These are phyloP conservation scores for Phytophthora pinifolia DNA, from an alignment of 352 stramenopile genomes.

Conservation along the genomic window DNA sequence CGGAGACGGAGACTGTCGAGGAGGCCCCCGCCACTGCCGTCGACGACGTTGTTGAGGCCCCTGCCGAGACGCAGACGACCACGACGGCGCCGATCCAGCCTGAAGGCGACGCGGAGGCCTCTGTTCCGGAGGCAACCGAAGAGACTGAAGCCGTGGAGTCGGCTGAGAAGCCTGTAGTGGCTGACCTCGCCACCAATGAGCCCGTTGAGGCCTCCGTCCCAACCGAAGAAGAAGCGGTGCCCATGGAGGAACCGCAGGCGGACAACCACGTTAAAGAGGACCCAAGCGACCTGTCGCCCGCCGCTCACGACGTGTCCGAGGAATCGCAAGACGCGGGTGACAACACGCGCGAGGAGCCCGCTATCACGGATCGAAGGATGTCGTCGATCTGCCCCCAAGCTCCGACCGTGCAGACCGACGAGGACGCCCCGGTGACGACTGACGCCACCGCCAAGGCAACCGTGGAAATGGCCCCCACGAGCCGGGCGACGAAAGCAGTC, in stretches of 20 bases:
- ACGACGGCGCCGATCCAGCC: too few species aligned
- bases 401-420: slow-evolving; percentile 12
- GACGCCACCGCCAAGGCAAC: slow-evolving; percentile 28
- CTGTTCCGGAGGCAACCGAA: slow-evolving; percentile 2
- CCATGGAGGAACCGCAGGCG: neutral
- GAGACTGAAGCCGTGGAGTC: neutral
- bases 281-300: slow-evolving; percentile 2
- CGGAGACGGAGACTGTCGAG: too few species aligned
- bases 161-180: slow-evolving; percentile 8
- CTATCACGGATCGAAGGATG: slow-evolving; percentile 14
- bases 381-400: slow-evolving; percentile 18
- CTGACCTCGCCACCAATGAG: slow-evolving; percentile 29
- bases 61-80: slow-evolving; percentile 15
- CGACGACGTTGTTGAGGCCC: slow-evolving; percentile 3
- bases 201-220: slow-evolving; percentile 7
- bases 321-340: slow-evolving; percentile 8
- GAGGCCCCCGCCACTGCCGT: neutral
- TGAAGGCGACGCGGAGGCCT: slow-evolving; percentile 1
- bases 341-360: slow-evolving; percentile 9
- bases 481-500: slow-evolving; percentile 23
- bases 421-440: slow-evolving; percentile 14
- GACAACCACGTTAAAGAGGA: slow-evolving; percentile 21
- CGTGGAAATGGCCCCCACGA: slow-evolving; percentile 17
- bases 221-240: slow-evolving; percentile 1
- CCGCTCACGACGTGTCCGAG: slow-evolving; percentile 17